phyloP scores from a whole-genome alignment of 1,284 basidiomycete species.

The Phlebopus sp. region DNA sequence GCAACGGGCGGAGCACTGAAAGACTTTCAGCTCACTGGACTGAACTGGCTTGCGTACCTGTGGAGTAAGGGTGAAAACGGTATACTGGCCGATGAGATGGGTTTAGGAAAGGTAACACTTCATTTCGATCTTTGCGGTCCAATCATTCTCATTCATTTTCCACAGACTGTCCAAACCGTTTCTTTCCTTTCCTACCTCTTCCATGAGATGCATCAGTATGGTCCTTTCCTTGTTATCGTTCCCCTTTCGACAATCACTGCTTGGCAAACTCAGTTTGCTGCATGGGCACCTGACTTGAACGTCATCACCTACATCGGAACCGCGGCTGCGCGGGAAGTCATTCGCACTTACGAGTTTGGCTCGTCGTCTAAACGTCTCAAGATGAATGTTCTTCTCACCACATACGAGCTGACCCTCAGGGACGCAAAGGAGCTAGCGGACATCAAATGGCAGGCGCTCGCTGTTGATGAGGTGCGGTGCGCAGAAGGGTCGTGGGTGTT shows the following conservation, averaged over 20 bases:
- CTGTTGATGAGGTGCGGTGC: slow-evolving; percentile 85
- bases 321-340: slow-evolving; percentile 84
- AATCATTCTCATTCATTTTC: slow-evolving; percentile 13
- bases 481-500: background rate
- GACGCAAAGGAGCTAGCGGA: slow-evolving; percentile 87
- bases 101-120: slow-evolving; percentile 82
- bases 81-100: slow-evolving; percentile 99
- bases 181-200: slow-evolving; percentile 95
- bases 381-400: slow-evolving; percentile 97
- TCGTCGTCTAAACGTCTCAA: slow-evolving; percentile 83
- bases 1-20: slow-evolving; percentile 84
- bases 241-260: slow-evolving; percentile 97
- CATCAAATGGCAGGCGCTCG: slow-evolving; percentile 97
- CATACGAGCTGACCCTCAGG: slow-evolving; percentile 94
- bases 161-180: slow-evolving; percentile 92
- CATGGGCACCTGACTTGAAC: slow-evolving; percentile 97
- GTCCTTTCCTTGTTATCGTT: slow-evolving; percentile 97
- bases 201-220: slow-evolving; percentile 91
- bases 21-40: slow-evolving; percentile 96
- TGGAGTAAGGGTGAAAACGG: slow-evolving; percentile 97
- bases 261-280: slow-evolving; percentile 94
- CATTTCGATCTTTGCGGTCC: slow-evolving; percentile 2
- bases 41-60: slow-evolving; percentile 97
- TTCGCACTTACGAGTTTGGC: slow-evolving; percentile 92
- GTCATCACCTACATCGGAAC: slow-evolving; percentile 97